These are phyloP conservation scores for Dillenia turbinata DNA, from an alignment of 164 flowering plant species.

Conservation along the genomic window DNA sequence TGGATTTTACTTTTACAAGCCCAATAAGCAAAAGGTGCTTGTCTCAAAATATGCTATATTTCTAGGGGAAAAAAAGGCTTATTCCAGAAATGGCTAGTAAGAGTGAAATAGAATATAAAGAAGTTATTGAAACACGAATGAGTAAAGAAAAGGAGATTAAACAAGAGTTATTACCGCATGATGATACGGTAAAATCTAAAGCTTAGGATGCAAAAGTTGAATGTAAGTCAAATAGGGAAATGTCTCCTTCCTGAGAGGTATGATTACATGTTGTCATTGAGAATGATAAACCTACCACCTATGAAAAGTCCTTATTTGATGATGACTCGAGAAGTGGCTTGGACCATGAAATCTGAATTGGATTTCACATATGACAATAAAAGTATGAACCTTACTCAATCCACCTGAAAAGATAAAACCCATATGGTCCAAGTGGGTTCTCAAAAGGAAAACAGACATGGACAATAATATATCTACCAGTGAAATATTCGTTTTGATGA, in stretches of 20 bases:
- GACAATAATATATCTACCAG: too few species aligned
- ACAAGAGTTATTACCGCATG: not conserved
- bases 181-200: not conserved
- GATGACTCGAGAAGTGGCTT: not conserved
- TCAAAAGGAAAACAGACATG: too few species aligned
- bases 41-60: not conserved
- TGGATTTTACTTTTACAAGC: not conserved
- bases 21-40: not conserved
- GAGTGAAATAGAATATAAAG: not conserved
- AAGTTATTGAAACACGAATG: not conserved
- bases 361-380: not conserved
- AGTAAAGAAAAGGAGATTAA: too few species aligned
- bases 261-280: not conserved
- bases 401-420: not conserved
- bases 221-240: not conserved
- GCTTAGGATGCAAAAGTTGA: not conserved
- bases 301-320: too few species aligned
- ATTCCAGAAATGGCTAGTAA: not conserved
- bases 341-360: slow-evolving; percentile 1
- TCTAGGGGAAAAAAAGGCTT: too few species aligned
- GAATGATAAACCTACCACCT: not conserved
- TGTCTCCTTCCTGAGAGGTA: not conserved
- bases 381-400: not conserved
- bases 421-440: too few species aligned
- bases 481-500: too few species aligned